Percentiles rank a stretch among this genome's conserved stretches.
phyloP scores from a whole-genome alignment of 164 flowering plant species.

The Paratinospora sagittata region DNA sequence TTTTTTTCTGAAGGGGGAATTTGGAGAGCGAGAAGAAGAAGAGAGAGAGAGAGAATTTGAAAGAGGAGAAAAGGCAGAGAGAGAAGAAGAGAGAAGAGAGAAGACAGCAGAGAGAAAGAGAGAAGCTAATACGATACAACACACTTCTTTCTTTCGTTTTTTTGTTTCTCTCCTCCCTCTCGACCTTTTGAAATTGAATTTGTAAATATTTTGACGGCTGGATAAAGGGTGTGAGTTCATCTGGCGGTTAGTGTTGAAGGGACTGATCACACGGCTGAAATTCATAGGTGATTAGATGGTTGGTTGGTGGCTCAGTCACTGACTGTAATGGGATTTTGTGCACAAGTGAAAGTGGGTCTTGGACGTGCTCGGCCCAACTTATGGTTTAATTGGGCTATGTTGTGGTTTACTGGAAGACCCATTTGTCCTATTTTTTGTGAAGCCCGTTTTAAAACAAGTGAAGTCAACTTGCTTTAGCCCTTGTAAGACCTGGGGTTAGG shows the following conservation, averaged over 20 bases:
- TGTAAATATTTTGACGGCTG: conserved; percentile 40
- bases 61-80: conserved; percentile 11
- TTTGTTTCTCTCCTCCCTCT: conserved; percentile 45
- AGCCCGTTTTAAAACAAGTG: too few species aligned
- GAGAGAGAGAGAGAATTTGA: conserved; percentile 18
- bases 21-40: neutral
- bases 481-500: too few species aligned
- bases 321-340: too few species aligned
- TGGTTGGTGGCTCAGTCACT: conserved; percentile 13
- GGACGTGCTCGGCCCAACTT: neutral
- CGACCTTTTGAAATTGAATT: conserved; percentile 59
- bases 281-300: conserved; percentile 33
- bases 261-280: conserved; percentile 30
- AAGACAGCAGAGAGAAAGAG: conserved; percentile 13
- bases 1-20: neutral
- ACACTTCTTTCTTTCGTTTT: neutral
- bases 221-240: conserved; percentile 22
- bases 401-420: too few species aligned
- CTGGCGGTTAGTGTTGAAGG: conserved; percentile 22
- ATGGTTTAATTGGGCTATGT: neutral
- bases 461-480: too few species aligned
- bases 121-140: conserved; percentile 13
- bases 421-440: too few species aligned
- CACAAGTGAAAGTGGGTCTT: too few species aligned
- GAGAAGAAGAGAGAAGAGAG: too few species aligned